Conservation (phyloP, 805 yeast species). For the Ogataea nakhonphanomensis region DNA sequence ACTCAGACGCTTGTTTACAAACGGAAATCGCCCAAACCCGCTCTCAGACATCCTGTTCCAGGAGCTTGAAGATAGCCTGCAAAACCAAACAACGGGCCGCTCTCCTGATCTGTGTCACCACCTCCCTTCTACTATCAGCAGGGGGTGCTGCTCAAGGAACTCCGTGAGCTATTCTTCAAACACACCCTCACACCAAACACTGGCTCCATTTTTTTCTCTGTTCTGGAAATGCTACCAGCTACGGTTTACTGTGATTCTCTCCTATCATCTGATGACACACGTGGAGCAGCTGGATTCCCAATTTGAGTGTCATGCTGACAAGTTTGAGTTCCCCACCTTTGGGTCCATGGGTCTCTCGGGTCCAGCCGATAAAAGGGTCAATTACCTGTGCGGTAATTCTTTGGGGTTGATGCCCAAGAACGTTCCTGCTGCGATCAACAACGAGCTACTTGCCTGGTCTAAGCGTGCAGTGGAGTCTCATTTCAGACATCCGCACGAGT, state of each 20-base stretch:
- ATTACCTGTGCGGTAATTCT: slow-evolving; percentile 90
- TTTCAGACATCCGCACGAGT: slow-evolving; percentile 57
- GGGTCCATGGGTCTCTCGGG: slow-evolving; percentile 50
- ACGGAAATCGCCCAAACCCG: background rate
- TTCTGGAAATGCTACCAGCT: background rate
- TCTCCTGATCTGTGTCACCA: background rate
- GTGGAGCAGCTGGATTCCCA: slow-evolving; percentile 35
- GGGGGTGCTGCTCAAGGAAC: too few relatives aligned
- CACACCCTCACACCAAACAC: background rate
- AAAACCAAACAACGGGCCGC: too few relatives aligned
- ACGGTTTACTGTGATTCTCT: too few relatives aligned
- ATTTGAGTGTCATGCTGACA: slow-evolving; percentile 38
- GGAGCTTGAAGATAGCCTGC: too few relatives aligned
- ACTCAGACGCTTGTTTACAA: background rate
- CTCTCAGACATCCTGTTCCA: too few relatives aligned
- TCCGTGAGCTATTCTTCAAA: background rate
- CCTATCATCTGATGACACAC: background rate
- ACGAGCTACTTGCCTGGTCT: slow-evolving; percentile 82
- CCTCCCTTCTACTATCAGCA: background rate
- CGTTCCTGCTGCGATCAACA: slow-evolving; percentile 52
- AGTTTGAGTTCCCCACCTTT: slow-evolving; percentile 67
- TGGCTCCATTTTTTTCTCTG: background rate
- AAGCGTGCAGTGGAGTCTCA: slow-evolving; percentile 81
- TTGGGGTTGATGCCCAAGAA: slow-evolving; percentile 81
- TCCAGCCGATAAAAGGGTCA: slow-evolving; percentile 28